Evolutionary conservation across 2,329 filamentous ascomycete species (phyloP).

Genomic region (Fusarium heterosporum): DNA sequence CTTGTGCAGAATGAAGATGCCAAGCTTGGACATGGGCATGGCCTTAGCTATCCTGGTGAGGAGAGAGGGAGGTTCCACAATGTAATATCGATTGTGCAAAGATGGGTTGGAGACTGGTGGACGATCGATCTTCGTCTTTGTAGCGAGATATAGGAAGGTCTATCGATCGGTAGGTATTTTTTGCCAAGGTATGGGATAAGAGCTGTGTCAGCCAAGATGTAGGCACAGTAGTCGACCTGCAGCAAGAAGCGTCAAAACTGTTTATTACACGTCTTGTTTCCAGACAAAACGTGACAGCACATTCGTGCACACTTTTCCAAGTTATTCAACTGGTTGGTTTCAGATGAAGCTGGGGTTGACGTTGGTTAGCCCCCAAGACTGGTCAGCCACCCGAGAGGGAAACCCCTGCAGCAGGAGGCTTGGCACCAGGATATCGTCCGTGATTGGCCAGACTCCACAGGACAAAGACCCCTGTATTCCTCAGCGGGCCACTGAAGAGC

Average conservation of each 20-base stretch:
- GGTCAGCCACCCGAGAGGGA: slow-evolving; percentile 27
- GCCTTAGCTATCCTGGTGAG: background rate
- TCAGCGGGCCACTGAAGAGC: slow-evolving; percentile 15
- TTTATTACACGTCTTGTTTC: background rate
- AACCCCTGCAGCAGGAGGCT: slow-evolving; percentile 32
- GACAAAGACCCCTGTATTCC: background rate
- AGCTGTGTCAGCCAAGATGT: background rate
- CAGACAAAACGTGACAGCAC: background rate
- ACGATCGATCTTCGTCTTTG: slow-evolving; percentile 16
- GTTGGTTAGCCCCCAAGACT: slow-evolving; percentile 26
- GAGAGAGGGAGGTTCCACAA: slow-evolving; percentile 6
- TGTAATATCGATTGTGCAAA: background rate
- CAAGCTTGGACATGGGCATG: slow-evolving; percentile 19
- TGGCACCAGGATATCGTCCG: slow-evolving; percentile 2
- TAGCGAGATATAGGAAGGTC: slow-evolving; percentile 1
- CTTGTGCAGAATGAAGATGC: slow-evolving; percentile 10
- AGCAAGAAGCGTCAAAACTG: background rate
- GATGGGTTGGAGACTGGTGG: slow-evolving; percentile 8
- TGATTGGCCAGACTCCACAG: slow-evolving; percentile 16
- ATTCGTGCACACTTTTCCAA: slow-evolving; percentile 18
- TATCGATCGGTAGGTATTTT: slow-evolving; percentile 24
- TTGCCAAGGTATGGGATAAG: background rate
- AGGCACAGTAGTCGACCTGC: background rate
- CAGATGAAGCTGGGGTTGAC: slow-evolving; percentile 44
- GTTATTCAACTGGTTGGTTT: slow-evolving; percentile 35